Evolutionary conservation across 768 basidiomycete species (phyloP).

Genomic region (Grammothele lineata): DNA sequence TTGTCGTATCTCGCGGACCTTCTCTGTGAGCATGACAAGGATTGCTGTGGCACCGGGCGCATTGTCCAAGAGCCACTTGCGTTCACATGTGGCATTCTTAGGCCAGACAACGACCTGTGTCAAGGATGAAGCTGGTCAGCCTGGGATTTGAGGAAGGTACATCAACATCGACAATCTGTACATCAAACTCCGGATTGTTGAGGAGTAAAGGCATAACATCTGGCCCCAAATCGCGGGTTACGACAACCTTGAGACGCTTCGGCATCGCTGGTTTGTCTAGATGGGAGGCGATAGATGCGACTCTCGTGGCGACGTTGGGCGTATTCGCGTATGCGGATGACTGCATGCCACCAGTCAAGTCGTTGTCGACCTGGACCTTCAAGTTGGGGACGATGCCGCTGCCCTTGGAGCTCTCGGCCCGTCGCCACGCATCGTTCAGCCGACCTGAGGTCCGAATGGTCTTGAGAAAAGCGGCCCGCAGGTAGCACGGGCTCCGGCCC

Average conservation of each 20-base stretch:
- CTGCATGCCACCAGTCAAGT: no score
- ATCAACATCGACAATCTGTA: no score
- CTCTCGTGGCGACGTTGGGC: no score
- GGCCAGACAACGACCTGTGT: constrained; percentile 45
- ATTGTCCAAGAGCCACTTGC: constrained; percentile 73
- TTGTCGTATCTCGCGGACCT: constrained; percentile 38
- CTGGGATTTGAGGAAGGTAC: background rate
- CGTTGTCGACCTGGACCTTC: no score
- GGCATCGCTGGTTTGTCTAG: background rate
- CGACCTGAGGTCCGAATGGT: no score
- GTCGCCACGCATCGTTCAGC: no score
- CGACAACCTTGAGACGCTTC: constrained; percentile 42
- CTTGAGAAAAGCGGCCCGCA: no score
- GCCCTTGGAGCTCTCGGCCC: no score
- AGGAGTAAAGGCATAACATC: constrained; percentile 57
- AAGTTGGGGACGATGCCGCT: no score
- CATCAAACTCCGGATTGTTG: constrained; percentile 50
- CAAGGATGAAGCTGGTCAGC: background rate
- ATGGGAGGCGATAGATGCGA: constrained; percentile 4
- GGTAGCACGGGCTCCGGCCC: no score
- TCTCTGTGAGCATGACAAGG: constrained; percentile 63
- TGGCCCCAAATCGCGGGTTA: constrained; percentile 57
- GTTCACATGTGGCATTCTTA: constrained; percentile 48
- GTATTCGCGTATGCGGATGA: no score
- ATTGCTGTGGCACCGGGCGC: constrained; percentile 58